These are phyloP conservation scores for Phytophthora capsici DNA, from an alignment of 352 stramenopile genomes.

Conservation along the genomic window DNA sequence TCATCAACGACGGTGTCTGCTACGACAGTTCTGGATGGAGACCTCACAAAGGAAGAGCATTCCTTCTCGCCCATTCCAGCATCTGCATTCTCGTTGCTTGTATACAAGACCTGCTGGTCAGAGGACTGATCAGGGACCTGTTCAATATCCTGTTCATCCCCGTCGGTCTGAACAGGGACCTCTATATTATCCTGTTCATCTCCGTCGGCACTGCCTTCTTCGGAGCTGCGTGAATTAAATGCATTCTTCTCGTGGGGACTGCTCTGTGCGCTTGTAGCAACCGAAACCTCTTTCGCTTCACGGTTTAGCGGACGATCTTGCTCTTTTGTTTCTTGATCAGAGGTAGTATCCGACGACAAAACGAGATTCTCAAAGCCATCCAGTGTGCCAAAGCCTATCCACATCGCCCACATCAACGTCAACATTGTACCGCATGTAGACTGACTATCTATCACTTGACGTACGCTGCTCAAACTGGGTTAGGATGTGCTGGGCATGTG, in stretches of 20 bases:
- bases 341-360: slow-evolving; percentile 17
- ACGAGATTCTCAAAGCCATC: slow-evolving; percentile 44
- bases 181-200: slow-evolving; percentile 5
- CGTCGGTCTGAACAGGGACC: too few species aligned
- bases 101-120: slow-evolving; percentile 4
- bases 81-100: neutral
- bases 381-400: slow-evolving; percentile 46
- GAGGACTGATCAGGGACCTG: neutral
- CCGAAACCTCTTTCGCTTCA: neutral
- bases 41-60: neutral
- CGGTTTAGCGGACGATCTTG: neutral
- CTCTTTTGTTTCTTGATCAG: slow-evolving; percentile 16
- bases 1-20: neutral
- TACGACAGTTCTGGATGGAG: neutral
- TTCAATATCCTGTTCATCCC: slow-evolving; percentile 5
- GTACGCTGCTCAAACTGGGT: slow-evolving; percentile 53
- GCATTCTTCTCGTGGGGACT: neutral
- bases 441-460: slow-evolving; percentile 4
- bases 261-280: neutral
- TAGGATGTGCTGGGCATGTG: slow-evolving; percentile 44
- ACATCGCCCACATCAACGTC: slow-evolving; percentile 1
- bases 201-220: slow-evolving; percentile 3
- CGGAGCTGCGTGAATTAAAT: neutral
- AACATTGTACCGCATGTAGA: neutral
- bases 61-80: slow-evolving; percentile 1